Conservation (phyloP, 163 green algal species). For the Chlorella variabilis region DNA sequence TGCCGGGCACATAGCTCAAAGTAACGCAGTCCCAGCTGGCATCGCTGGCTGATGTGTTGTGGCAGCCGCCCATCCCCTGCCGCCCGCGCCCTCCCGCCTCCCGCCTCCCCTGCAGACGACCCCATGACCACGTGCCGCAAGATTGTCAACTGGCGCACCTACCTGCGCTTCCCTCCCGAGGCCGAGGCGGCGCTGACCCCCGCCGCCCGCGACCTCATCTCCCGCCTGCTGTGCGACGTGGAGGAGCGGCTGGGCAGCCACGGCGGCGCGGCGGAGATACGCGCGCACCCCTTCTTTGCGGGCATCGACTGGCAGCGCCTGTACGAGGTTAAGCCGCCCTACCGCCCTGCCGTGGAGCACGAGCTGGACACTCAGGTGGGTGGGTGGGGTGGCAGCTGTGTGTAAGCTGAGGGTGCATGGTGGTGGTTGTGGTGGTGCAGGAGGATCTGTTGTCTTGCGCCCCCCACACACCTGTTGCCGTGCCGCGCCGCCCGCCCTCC, state of each 20-base stretch:
- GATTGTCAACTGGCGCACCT: slow-evolving; percentile 98
- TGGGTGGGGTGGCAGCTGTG: background rate
- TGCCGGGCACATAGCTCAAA: too few relatives aligned
- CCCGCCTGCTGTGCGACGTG: slow-evolving; percentile 94
- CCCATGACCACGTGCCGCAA: slow-evolving; percentile 95
- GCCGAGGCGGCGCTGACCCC: slow-evolving; percentile 66
- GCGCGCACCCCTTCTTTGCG: slow-evolving; percentile 94
- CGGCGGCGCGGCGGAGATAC: slow-evolving; percentile 72
- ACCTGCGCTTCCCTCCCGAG: slow-evolving; percentile 86
- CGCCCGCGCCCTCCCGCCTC: background rate
- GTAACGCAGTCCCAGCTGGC: too few relatives aligned
- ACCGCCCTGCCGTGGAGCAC: slow-evolving; percentile 83
- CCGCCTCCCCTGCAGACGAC: slow-evolving; percentile 61
- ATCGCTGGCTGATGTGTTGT: too few relatives aligned
- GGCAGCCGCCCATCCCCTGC: too few relatives aligned
- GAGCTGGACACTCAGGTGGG: slow-evolving; percentile 88
- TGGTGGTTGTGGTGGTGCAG: background rate
- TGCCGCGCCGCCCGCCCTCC: background rate
- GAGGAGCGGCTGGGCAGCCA: slow-evolving; percentile 84
- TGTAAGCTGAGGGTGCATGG: background rate
- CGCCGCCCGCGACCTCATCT: slow-evolving; percentile 89
- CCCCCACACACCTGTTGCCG: too few relatives aligned
- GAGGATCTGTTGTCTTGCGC: background rate
- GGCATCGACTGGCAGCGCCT: slow-evolving; percentile 89
- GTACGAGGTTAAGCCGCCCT: slow-evolving; percentile 74